phyloP scores from a whole-genome alignment of 345 rosid species.

The Eucalyptus curtisii region DNA sequence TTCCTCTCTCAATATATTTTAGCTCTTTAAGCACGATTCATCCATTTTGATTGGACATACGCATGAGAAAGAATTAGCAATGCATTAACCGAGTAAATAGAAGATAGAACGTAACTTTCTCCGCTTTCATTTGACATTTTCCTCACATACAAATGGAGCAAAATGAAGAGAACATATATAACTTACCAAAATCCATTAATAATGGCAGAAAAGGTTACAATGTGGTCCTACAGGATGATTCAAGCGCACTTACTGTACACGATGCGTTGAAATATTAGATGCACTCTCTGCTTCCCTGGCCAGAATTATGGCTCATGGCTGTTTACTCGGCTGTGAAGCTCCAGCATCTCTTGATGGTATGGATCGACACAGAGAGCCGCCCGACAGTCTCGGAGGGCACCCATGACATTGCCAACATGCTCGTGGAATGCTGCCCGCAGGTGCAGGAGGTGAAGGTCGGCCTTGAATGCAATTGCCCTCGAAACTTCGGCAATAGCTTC shows the following conservation, averaged over 20 bases:
- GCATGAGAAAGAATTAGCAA: background rate
- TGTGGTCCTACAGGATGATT: background rate
- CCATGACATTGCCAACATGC: constrained; percentile 55
- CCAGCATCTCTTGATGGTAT: constrained; percentile 86
- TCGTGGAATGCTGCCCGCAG: constrained; percentile 92
- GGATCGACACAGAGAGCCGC: constrained; percentile 97
- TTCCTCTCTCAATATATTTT: background rate
- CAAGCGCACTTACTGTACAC: background rate
- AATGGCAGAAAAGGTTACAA: background rate
- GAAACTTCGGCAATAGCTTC: constrained; percentile 91
- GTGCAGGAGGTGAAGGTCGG: constrained; percentile 90
- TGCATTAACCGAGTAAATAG: background rate
- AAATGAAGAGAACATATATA: background rate
- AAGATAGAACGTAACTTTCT: background rate
- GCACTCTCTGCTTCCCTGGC: background rate
- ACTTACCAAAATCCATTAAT: background rate
- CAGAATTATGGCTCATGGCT: constrained; percentile 71
- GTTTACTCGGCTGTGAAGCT: constrained; percentile 84
- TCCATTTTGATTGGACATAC: background rate
- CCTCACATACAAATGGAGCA: background rate
- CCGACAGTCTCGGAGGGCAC: constrained; percentile 78
- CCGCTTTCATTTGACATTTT: background rate
- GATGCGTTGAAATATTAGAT: background rate
- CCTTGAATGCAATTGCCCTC: constrained; percentile 80
- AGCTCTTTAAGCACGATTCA: background rate